Evolutionary conservation across 441 rosid genomes (phyloP).

Genomic region (Raphanus hybrid): DNA sequence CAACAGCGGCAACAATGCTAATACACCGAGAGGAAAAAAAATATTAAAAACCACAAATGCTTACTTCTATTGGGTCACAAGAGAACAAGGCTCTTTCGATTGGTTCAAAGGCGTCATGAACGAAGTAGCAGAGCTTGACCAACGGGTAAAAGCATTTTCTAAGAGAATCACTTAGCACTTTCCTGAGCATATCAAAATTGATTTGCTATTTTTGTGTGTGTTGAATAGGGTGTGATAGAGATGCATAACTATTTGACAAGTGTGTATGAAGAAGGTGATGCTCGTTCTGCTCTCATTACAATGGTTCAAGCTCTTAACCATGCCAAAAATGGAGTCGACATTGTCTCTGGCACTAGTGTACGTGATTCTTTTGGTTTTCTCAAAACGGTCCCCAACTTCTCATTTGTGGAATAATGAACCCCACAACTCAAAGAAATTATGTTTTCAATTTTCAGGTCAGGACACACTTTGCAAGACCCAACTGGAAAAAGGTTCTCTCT

Average conservation of each 20-base stretch:
- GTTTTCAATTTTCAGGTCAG: conserved; percentile 50
- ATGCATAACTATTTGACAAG: conserved; percentile 82
- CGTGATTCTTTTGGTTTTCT: conserved; percentile 30
- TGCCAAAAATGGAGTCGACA: conserved; percentile 77
- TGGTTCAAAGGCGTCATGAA: conserved; percentile 99
- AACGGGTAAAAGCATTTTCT: conserved; percentile 59
- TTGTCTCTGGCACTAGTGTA: conserved; percentile 75
- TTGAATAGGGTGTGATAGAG: conserved; percentile 65
- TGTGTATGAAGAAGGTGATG: conserved; percentile 84
- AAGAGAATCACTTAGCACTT: not conserved
- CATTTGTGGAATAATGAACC: conserved; percentile 8
- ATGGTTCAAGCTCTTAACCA: conserved; percentile 83
- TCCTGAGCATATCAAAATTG: not conserved
- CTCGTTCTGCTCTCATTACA: conserved; percentile 76
- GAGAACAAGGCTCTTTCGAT: conserved; percentile 98
- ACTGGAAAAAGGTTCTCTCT: conserved; percentile 68
- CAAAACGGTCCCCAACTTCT: conserved; percentile 31
- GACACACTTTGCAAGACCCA: conserved; percentile 80
- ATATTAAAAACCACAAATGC: conserved; percentile 85
- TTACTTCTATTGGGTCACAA: conserved; percentile 96
- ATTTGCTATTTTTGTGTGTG: not conserved
- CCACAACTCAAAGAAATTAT: conserved; percentile 3
- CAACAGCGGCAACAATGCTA: conserved; percentile 41
- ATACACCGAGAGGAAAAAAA: conserved; percentile 64
- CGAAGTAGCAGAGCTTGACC: conserved; percentile 91